A percentile compares a stretch with the other conserved stretches of the same genome.
Conservation (phyloP, 2,329 filamentous ascomycete genomes). For the Myotisia sp. region DNA sequence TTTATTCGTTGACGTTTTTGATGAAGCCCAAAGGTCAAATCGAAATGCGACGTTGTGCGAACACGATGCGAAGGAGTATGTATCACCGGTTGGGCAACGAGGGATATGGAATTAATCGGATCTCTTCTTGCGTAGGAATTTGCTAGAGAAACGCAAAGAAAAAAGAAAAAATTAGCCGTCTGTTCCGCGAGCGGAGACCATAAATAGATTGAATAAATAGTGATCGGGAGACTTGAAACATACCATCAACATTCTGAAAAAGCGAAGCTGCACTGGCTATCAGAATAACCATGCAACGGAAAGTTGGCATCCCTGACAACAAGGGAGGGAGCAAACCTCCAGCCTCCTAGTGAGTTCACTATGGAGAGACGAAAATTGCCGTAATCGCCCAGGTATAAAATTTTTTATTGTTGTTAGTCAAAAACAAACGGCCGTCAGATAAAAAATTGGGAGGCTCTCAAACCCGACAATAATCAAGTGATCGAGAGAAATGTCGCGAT, state of each 20-base stretch:
- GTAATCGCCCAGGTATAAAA: no score
- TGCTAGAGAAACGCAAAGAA: conserved; percentile 29
- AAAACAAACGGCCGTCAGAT: no score
- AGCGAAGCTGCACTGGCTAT: conserved; percentile 17
- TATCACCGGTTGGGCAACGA: conserved; percentile 60
- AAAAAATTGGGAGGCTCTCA: no score
- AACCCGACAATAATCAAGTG: no score
- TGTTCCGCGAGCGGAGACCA: not conserved
- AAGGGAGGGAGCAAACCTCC: not conserved
- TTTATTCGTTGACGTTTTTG: conserved; percentile 55
- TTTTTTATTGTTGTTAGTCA: no score
- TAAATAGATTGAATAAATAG: not conserved
- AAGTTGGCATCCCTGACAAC: conserved; percentile 16
- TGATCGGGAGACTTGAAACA: not conserved
- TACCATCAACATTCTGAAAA: conserved; percentile 14
- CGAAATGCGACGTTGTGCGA: conserved; percentile 68
- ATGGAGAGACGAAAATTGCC: no score
- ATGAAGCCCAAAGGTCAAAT: conserved; percentile 66
- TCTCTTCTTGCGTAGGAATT: conserved; percentile 56
- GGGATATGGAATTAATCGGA: conserved; percentile 59
- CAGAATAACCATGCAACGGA: conserved; percentile 16
- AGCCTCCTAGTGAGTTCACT: no score
- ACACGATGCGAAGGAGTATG: conserved; percentile 65
- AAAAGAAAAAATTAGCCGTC: conserved; percentile 7
- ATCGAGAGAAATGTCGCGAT: no score